Conservation (phyloP, 768 basidiomycete genomes). For the Xerocomus potaroensis region DNA sequence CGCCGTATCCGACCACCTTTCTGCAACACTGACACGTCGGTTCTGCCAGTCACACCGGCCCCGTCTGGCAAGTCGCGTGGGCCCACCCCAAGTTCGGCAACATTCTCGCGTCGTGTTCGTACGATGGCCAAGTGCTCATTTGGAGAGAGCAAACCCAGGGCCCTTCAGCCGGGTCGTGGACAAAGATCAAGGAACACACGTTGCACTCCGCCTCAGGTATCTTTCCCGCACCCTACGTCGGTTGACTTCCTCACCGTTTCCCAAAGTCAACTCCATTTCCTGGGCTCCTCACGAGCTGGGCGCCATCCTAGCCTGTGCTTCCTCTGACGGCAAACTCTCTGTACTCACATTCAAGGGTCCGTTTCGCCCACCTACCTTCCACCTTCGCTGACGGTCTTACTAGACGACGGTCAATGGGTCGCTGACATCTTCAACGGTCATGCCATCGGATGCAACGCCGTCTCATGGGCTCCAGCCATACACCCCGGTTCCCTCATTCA, state of each 20-base stretch:
- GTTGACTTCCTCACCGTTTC: not conserved
- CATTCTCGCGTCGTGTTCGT: slow-evolving; percentile 97
- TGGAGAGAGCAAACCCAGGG: slow-evolving; percentile 84
- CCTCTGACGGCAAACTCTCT: slow-evolving; percentile 94
- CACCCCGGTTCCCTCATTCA: slow-evolving; percentile 81
- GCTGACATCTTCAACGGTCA: slow-evolving; percentile 95
- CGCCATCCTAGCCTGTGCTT: slow-evolving; percentile 94
- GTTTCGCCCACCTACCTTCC: slow-evolving; percentile 21
- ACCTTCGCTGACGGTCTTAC: not conserved
- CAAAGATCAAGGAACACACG: slow-evolving; percentile 93
- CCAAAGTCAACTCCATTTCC: slow-evolving; percentile 93
- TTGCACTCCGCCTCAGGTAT: slow-evolving; percentile 90
- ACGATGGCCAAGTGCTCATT: slow-evolving; percentile 96
- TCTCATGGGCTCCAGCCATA: slow-evolving; percentile 95
- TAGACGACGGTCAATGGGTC: slow-evolving; percentile 96
- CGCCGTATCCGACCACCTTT: too few relatives aligned
- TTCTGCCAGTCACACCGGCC: slow-evolving; percentile 88
- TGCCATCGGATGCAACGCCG: slow-evolving; percentile 93
- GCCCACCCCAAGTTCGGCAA: slow-evolving; percentile 96
- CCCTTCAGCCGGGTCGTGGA: slow-evolving; percentile 64
- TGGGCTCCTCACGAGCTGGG: slow-evolving; percentile 99
- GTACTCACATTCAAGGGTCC: slow-evolving; percentile 94
- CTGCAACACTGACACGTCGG: too few relatives aligned
- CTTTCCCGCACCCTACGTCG: not conserved
- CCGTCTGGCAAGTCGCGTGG: slow-evolving; percentile 99